Evolutionary conservation across 768 basidiomycete genomes (phyloP).

Genomic region (Kwoniella botswanensis): DNA sequence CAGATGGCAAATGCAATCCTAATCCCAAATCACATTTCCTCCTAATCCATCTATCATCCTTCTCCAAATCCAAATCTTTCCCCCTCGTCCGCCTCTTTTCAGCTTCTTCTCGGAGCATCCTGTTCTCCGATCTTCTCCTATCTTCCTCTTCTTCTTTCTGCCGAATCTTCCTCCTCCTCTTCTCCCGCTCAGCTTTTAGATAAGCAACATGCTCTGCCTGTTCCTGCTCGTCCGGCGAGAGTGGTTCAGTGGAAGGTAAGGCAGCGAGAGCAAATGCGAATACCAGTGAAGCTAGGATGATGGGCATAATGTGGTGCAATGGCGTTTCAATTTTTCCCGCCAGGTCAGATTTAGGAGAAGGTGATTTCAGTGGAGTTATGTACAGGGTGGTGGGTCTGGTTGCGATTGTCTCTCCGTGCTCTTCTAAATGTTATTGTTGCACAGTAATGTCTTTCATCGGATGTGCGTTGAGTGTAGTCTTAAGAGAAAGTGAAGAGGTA

Average conservation of each 20-base stretch:
- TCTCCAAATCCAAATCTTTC: too few relatives aligned
- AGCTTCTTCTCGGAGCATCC: not conserved
- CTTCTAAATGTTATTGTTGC: too few relatives aligned
- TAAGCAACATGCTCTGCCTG: constrained; percentile 4
- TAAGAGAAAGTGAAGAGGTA: too few relatives aligned
- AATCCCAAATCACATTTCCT: not conserved
- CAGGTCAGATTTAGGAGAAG: too few relatives aligned
- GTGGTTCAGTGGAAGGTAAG: constrained; percentile 25
- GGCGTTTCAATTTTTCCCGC: not conserved
- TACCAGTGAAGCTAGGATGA: constrained; percentile 30
- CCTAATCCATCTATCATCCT: too few relatives aligned
- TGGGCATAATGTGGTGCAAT: constrained; percentile 20
- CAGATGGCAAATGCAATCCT: not conserved
- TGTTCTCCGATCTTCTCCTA: too few relatives aligned
- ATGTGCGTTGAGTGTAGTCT: too few relatives aligned
- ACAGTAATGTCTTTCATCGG: too few relatives aligned
- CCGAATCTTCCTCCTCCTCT: not conserved
- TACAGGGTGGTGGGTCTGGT: too few relatives aligned
- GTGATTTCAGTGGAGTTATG: too few relatives aligned
- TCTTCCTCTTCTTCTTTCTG: not conserved
- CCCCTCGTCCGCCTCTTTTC: not conserved
- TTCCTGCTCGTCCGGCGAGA: constrained; percentile 14
- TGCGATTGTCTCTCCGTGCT: too few relatives aligned
- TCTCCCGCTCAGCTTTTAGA: constrained; percentile 13
- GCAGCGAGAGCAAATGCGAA: constrained; percentile 31